These are phyloP conservation scores for Colletotrichum scovillei DNA, from an alignment of 2,329 filamentous ascomycete genomes.

Conservation along the genomic window DNA sequence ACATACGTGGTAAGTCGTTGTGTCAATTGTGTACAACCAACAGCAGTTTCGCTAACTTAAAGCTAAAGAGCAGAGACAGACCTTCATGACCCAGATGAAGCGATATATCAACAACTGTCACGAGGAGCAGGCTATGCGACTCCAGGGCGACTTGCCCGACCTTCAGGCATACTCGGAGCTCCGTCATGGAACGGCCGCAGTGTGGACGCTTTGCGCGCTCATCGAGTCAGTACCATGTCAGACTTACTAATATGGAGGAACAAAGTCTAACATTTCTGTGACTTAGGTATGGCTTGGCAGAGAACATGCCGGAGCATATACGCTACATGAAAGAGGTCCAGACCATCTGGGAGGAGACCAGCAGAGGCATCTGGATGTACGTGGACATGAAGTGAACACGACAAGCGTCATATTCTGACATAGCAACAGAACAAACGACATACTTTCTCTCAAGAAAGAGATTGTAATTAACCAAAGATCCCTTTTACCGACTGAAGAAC, in stretches of 20 bases:
- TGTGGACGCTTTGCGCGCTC: conserved; percentile 41
- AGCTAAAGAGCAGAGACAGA: conserved; percentile 17
- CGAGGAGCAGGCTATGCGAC: conserved; percentile 42
- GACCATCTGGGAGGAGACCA: conserved; percentile 41
- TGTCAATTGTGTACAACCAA: too few species aligned
- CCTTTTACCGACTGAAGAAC: background rate
- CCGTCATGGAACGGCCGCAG: conserved; percentile 43
- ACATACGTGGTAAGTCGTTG: conserved; percentile 4
- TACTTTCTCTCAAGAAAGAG: conserved; percentile 48
- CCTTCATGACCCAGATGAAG: conserved; percentile 37
- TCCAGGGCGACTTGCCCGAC: conserved; percentile 39
- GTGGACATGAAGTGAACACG: background rate
- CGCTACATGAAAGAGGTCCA: conserved; percentile 16
- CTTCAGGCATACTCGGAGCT: conserved; percentile 44
- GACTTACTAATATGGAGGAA: background rate
- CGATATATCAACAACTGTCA: conserved; percentile 42
- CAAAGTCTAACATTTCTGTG: background rate
- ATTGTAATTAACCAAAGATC: conserved; percentile 30
- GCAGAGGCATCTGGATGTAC: conserved; percentile 39
- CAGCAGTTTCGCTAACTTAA: background rate
- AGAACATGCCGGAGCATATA: conserved; percentile 23
- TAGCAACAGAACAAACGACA: conserved; percentile 41
- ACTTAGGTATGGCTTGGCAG: conserved; percentile 10
- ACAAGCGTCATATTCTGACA: background rate
- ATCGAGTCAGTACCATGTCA: conserved; percentile 37